A percentile compares a stretch with the other conserved stretches of the same genome.
These are phyloP conservation scores for Metarhizium album DNA, from an alignment of 2,329 filamentous ascomycete genomes.

Conservation along the genomic window DNA sequence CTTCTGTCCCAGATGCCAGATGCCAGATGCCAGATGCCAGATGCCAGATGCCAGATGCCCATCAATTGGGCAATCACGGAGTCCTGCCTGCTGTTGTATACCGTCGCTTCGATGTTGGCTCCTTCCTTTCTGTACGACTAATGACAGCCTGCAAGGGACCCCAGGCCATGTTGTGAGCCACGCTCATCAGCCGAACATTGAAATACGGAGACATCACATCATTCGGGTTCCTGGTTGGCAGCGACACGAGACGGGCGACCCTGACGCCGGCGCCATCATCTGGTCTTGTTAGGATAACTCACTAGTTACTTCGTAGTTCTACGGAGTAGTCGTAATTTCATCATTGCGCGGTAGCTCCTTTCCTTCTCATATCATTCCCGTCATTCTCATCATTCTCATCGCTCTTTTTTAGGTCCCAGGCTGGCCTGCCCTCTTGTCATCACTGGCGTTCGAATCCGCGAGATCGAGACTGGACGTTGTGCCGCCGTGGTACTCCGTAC, in stretches of 20 bases:
- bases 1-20: no score
- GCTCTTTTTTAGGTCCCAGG: neutral
- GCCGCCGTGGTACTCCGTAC: neutral
- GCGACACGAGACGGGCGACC: neutral
- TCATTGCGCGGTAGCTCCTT: neutral
- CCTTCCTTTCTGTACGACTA: neutral
- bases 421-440: neutral
- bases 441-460: neutral
- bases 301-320: neutral
- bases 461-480: neutral
- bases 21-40: no score
- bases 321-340: constrained; percentile 17
- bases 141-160: constrained; percentile 8
- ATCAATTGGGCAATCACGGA: neutral
- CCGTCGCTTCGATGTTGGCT: neutral
- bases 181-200: neutral
- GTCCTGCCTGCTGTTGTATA: neutral
- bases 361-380: neutral
- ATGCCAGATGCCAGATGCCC: no score
- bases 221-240: neutral
- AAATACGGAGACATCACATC: constrained; percentile 6
- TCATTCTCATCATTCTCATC: neutral
- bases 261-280: neutral
- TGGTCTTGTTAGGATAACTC: neutral
- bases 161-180: constrained; percentile 9